Evolutionary conservation across 2,329 filamentous ascomycete species (phyloP), one percentile per base, ranked within the genome.

Genomic region (Lachnellula occidentalis): DNA sequence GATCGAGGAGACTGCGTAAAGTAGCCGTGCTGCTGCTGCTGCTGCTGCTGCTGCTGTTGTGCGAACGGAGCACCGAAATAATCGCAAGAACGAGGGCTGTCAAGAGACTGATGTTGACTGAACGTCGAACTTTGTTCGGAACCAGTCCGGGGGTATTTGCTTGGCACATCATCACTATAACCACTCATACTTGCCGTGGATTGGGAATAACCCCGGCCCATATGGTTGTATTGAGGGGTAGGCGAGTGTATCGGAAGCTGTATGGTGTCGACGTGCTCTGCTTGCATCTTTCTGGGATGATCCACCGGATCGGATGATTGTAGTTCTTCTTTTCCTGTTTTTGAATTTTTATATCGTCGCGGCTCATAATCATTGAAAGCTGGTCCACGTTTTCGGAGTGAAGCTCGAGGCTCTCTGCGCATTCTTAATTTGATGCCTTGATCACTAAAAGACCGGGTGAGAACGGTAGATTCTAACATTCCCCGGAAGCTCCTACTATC

Each of bases 351-450:
- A 21, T 69, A 68, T 49, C 62, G 58, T 49, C 63, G 59, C 21
- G 66, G 66, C 48, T 67, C 46, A 47, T 69, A 70, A 42, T 69
- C 61, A 53, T 70, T 64, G 48, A 64, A 62, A 4, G 64, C 61
- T 51, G 67, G 65, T 41, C 68, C 68, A 47, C 64, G 60, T 45
- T 66, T 65, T 47, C 62, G 60, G 14, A 68, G 58, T 19, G 67
- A 52, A 24, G 79, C 79, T 54, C 88, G 79, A 45, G 88, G 87
- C 70, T 95, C 90, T 69, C 95, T 95, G 52, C 90, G 83, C 46
- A 95, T 78, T 50, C 90, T 80, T 34, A 96, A 74, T 50, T 90
- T 85, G 14, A 95, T 88, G 8, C 91, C 91, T 68, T 95, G 90
- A 64, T 95, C 90, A 60, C 87, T 88, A 70, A 96, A 92, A 0